A percentile compares a stretch with the other conserved stretches of the same genome.
Conservation (phyloP, 257 asterid species). For the Solanum raphanifolium region DNA sequence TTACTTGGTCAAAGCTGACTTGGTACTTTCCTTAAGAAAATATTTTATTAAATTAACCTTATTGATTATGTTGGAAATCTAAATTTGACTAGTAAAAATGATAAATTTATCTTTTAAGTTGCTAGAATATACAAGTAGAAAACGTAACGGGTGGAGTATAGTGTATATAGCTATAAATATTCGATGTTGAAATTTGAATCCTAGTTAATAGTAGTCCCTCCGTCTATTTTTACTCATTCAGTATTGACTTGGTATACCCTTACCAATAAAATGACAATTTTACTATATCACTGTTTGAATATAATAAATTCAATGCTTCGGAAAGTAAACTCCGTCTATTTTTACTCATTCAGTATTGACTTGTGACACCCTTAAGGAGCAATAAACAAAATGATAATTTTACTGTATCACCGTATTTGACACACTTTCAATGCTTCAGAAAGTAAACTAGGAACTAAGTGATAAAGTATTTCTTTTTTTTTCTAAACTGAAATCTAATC, state of each 20-base stretch:
- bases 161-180: no score
- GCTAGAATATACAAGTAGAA: neutral
- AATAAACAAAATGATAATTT: neutral
- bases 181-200: neutral
- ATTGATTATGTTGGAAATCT: neutral
- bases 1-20: neutral
- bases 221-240: no score
- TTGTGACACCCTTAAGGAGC: neutral
- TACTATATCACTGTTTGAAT: fast-evolving
- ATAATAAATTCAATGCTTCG: no score
- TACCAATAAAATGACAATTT: no score
- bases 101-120: neutral
- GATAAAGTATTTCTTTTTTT: no score
- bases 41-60: neutral
- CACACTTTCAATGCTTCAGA: neutral
- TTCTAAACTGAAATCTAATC: no score
- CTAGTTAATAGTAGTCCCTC: neutral
- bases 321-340: neutral
- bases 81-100: neutral
- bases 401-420: no score
- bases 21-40: neutral
- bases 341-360: no score
- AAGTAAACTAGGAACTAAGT: neutral
- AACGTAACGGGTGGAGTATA: neutral
- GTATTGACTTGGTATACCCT: neutral